A percentile compares a stretch with the other conserved stretches of the same genome.
These are phyloP conservation scores for Eutrema salsugineum DNA, from an alignment of 441 rosid species.

Conservation along the genomic window DNA sequence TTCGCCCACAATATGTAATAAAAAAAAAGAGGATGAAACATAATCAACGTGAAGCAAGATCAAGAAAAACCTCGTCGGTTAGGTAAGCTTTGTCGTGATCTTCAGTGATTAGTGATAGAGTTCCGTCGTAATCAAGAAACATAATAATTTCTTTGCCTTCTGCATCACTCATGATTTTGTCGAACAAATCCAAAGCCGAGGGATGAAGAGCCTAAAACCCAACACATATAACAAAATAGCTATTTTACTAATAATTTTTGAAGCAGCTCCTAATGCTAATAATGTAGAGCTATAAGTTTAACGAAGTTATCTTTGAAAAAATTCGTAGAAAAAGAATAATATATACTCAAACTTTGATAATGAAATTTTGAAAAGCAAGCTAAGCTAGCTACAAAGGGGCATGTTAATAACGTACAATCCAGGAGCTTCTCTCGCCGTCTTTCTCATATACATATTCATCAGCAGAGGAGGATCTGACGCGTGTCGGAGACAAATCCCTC, in stretches of 20 bases:
- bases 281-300: no score
- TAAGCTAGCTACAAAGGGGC: background rate
- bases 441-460: constrained; percentile 16
- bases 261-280: background rate
- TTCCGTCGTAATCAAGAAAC: constrained; percentile 72
- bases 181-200: constrained; percentile 50
- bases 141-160: constrained; percentile 47
- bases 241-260: background rate
- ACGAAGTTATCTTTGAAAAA: no score
- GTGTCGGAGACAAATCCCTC: constrained; percentile 59
- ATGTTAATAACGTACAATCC: constrained; percentile 30
- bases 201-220: constrained; percentile 34
- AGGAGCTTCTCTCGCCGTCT: constrained; percentile 42
- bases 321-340: no score
- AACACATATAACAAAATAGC: background rate
- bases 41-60: background rate
- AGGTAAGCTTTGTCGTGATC: constrained; percentile 63
- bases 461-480: constrained; percentile 24
- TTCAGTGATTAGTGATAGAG: constrained; percentile 54
- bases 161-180: constrained; percentile 41
- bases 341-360: no score
- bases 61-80: constrained; percentile 39
- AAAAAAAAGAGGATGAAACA: background rate
- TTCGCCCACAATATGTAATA: background rate
- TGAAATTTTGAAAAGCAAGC: no score